Base-by-base conservation (phyloP, 495 filamentous ascomycete genomes). In the Aspergillus indologenus region DNA sequence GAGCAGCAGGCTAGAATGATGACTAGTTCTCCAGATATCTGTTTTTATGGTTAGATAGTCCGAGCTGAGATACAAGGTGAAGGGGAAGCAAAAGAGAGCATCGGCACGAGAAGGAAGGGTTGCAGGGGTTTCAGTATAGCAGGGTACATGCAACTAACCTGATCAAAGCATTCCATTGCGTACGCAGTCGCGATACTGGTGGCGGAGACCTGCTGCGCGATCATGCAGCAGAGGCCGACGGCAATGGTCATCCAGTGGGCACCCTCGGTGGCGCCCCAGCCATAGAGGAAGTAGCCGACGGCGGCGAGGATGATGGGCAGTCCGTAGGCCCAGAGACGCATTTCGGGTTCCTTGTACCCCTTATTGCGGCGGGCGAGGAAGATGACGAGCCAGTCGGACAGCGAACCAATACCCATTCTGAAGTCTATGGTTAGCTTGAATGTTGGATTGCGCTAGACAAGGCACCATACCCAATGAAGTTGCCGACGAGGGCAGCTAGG, bases 151-250 rank as follows among this genome's bases (percentile, higher is more conserved):
- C 7, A 2, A 40, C 67, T 47, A 47, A 71, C 69, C 55, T 61
- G 61, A 47, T 72, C 69, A 22, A 71, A 72, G 42, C 68, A 74
- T 47, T 75, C 73, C 67, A 75, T 72, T 1, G 71, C 73, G 66
- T 74, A 75, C 11, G 69, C 70, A 4, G 71, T 72, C n/a, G 71
- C 73, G 52, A 74, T 61, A 57, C 68, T 70, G 19, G 70, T 71
- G 0, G 71, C 65, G 17, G 66, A 67, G 9, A 76, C 71, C 51
- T 76, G 71, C 21, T 74, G 69, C 12, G 72, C 73, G 56, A 73
- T 74, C 64, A 76, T 61, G 57, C 62, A 68, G 57, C 68, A 68
- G 17, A 74, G 54, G 3, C 65, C 66, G 24, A 74, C 61, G 11
- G 70, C 67, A 47, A 69, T 70, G 6, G 66, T 59, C 31, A 74